Evolutionary conservation across 805 yeast genomes (phyloP), one percentile per base, ranked within the genome.

Genomic region (Peterozyma toletana): DNA sequence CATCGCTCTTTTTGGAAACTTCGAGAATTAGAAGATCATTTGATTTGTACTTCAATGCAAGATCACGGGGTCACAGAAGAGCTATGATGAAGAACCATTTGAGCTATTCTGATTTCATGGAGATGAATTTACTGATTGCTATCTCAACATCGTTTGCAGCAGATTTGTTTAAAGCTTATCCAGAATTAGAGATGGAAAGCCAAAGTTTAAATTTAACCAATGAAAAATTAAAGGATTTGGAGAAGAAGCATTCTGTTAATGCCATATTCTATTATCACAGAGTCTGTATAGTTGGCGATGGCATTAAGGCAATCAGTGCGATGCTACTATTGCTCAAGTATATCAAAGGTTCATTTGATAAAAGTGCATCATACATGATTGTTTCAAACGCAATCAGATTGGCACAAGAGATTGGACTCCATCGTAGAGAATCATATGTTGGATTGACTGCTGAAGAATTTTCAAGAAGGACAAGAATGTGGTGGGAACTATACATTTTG

Each of bases 391-490:
- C 78, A 5, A 66, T 75, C 5, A 63, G 81, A 48, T 70, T 68
- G 48, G 83, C 83, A 0, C 74, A 71, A 39, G 80, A 76, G 35
- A 51, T 78, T 53, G 86, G 86, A 0, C 60, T 83, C 6, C 77
- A 81, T 49, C 60, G 78, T 42, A 58, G 57, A 3, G 83, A 77
- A 38, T 52, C 70, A 2, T 66, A 68, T 41, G 50, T 56, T 3
- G 64, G 68, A 1, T 47, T 75, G 14, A 34, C 63, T 0, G 50
- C 53, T 0, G 58, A 53, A 4, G 80, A 77, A 37, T 57, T 60
- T 1, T 49, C 56, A 2, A 53, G 56, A 3, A 64, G 77, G 17
- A 55, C 72, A 18, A 48, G 58, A 10, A 43, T 80, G 17, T 80
- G 81, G 77, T 70, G 77, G 67, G 49, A 61, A 13, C 68, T 79